Evolutionary conservation across 208 protist species (phyloP), one percentile per base, ranked within the genome.

Genomic region (Crithidia brevicula): DNA sequence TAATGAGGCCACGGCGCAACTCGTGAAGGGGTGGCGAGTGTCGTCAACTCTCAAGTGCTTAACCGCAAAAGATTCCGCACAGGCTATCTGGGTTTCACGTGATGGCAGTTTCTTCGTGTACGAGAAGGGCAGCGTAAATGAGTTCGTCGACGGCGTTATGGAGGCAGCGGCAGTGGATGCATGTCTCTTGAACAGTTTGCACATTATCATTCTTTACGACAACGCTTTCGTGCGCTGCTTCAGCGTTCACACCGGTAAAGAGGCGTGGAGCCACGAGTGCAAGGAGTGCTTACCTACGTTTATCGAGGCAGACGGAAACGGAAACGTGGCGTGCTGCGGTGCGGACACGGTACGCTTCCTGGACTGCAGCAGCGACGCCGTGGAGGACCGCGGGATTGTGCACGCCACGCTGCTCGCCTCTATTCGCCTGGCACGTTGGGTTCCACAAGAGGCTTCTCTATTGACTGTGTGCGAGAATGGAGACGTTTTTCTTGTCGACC

Each of bases 381-480:
- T 69, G 23, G 49, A 36, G 13, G 42, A 62, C 22, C 31, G 45
- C 10, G 74, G 75, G 1, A 65, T 69, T 18, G 53, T 79, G 15
- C 59, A 64, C n/a, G 54, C 63, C 23, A 47, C 70, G 27, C 46
- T 75, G 18, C 62, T 65, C 42, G 75, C 75, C 4, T 42, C 73
- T 13, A 78, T 81, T 27, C 36, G 33, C 3, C 45, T 81, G 10
- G 34, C 80, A 31, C 70, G 74, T 13, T 88, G 84, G 74, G 36
- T 84, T 1, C 51, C 72, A n/a, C 52, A 27, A 6, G 65, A 78
- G 27, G 58, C 45, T 9, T 59, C 40, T 33, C 68, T 95, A 40
- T 64, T 95, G 11, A 79, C 76, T 10, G 58, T 76, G 52, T 88
- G 76, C 59, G 52, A 66, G 33, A 92, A 92, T 52, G 86, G 82